These are phyloP conservation scores for Microdochium nivale DNA, from an alignment of 2,329 filamentous ascomycete genomes.

Conservation along the genomic window DNA sequence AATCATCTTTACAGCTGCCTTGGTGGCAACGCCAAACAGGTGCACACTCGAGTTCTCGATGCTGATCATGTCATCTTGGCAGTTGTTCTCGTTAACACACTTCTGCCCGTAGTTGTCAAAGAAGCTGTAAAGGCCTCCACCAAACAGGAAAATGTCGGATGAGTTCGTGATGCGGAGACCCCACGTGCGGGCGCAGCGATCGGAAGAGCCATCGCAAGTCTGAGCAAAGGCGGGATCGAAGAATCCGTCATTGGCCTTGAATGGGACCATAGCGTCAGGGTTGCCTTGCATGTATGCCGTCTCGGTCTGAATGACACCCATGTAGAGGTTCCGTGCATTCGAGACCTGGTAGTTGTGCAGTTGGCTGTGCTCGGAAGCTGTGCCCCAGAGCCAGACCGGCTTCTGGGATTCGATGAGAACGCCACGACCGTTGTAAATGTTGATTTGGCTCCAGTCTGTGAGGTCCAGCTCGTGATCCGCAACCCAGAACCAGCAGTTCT, in stretches of 20 bases:
- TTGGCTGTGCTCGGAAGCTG: conserved; percentile 57
- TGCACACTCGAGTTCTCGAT: conserved; percentile 56
- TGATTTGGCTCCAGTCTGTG: conserved; percentile 64
- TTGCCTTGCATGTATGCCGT: conserved; percentile 85
- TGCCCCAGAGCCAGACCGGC: conserved; percentile 75
- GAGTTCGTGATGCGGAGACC: conserved; percentile 65
- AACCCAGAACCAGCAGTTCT: conserved; percentile 88
- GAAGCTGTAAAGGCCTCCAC: conserved; percentile 72
- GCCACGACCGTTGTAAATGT: conserved; percentile 83
- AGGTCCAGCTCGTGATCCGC: conserved; percentile 85
- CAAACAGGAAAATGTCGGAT: conserved; percentile 59
- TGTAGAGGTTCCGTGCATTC: conserved; percentile 70
- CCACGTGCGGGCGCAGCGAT: conserved; percentile 63
- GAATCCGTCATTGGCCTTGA: conserved; percentile 47
- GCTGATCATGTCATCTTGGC: conserved; percentile 71
- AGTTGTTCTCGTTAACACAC: conserved; percentile 59
- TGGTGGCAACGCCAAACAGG: conserved; percentile 64
- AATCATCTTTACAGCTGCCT: conserved; percentile 67
- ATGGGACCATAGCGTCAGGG: conserved; percentile 62
- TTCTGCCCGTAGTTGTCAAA: conserved; percentile 72
- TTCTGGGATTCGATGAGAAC: conserved; percentile 71
- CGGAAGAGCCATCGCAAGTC: conserved; percentile 37
- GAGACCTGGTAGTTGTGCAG: conserved; percentile 80
- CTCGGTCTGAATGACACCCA: conserved; percentile 80
- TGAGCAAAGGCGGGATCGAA: conserved; percentile 60